Percentiles rank a stretch among this genome's conserved stretches.
phyloP scores from a whole-genome alignment of 768 basidiomycete species.

The Boletus sp. region DNA sequence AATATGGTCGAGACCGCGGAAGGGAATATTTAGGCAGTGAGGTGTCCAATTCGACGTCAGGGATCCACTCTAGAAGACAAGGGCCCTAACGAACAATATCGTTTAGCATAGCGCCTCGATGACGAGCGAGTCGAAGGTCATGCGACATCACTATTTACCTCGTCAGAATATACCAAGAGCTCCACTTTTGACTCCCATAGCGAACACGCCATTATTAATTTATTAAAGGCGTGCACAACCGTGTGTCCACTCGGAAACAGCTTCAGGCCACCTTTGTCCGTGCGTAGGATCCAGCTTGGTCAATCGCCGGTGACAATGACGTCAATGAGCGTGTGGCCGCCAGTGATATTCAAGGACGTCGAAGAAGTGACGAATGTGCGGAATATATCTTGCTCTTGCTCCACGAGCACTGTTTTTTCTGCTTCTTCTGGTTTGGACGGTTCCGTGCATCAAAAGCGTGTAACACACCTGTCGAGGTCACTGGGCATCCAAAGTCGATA shows the following conservation, averaged over 20 bases:
- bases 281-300: slow-evolving; percentile 84
- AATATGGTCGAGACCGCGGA: slow-evolving; percentile 72
- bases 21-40: slow-evolving; percentile 71
- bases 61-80: slow-evolving; percentile 77
- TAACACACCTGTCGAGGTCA: slow-evolving; percentile 55
- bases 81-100: slow-evolving; percentile 57
- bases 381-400: slow-evolving; percentile 63
- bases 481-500: slow-evolving; percentile 44
- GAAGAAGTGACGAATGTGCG: slow-evolving; percentile 60
- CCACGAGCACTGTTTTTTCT: slow-evolving; percentile 64
- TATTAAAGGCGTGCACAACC: slow-evolving; percentile 84
- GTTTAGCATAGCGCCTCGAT: slow-evolving; percentile 23
- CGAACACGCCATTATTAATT: slow-evolving; percentile 76
- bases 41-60: slow-evolving; percentile 65
- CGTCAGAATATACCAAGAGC: slow-evolving; percentile 86
- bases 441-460: slow-evolving; percentile 41
- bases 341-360: slow-evolving; percentile 32
- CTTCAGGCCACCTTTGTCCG: slow-evolving; percentile 65
- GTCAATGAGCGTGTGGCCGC: slow-evolving; percentile 46
- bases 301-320: slow-evolving; percentile 90
- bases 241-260: slow-evolving; percentile 72
- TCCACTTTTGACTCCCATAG: slow-evolving; percentile 81
- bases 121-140: slow-evolving; percentile 1
- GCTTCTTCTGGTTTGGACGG: slow-evolving; percentile 62
- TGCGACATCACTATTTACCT: slow-evolving; percentile 53